A percentile compares a stretch with the other conserved stretches of the same genome.
Conservation (phyloP, 164 flowering plant species). For the Piper longum region DNA sequence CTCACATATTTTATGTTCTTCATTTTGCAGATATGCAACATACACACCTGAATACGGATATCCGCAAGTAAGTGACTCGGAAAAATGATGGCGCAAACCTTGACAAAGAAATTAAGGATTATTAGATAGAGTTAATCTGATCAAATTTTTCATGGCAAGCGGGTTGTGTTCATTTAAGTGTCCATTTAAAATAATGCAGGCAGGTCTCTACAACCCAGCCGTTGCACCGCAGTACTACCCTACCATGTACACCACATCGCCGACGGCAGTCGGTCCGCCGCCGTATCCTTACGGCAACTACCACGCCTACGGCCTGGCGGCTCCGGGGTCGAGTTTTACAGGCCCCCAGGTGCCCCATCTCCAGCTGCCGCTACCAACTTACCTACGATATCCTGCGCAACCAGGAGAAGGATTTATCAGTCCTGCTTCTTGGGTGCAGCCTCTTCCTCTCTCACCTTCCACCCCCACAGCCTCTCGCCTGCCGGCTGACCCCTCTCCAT, state of each 20-base stretch:
- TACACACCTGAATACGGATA: slow-evolving; percentile 20
- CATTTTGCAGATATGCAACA: slow-evolving; percentile 13
- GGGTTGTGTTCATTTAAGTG: too few species aligned
- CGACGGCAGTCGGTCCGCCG: slow-evolving; percentile 27
- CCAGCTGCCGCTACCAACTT: slow-evolving; percentile 22
- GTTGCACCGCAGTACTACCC: slow-evolving; percentile 29
- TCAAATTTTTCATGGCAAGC: too few species aligned
- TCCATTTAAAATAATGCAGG: not conserved
- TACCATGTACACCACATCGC: slow-evolving; percentile 12
- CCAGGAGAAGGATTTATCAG: slow-evolving; percentile 10
- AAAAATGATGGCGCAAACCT: not conserved
- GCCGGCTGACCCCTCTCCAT: slow-evolving; percentile 10
- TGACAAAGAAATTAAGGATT: too few species aligned
- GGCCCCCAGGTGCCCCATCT: slow-evolving; percentile 33
- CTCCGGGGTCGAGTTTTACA: slow-evolving; percentile 30
- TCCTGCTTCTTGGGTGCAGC: too few species aligned
- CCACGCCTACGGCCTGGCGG: slow-evolving; percentile 17
- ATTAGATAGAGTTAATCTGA: too few species aligned
- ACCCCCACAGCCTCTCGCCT: slow-evolving; percentile 8
- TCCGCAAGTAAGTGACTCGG: slow-evolving; percentile 11
- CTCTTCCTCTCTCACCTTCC: slow-evolving; percentile 16
- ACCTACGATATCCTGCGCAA: slow-evolving; percentile 45
- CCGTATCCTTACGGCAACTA: slow-evolving; percentile 55
- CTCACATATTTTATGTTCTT: too few species aligned
- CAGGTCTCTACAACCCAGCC: slow-evolving; percentile 47